Base-by-base conservation (phyloP, 352 stramenopile genomes). In the Globisporangium abappressorium region DNA sequence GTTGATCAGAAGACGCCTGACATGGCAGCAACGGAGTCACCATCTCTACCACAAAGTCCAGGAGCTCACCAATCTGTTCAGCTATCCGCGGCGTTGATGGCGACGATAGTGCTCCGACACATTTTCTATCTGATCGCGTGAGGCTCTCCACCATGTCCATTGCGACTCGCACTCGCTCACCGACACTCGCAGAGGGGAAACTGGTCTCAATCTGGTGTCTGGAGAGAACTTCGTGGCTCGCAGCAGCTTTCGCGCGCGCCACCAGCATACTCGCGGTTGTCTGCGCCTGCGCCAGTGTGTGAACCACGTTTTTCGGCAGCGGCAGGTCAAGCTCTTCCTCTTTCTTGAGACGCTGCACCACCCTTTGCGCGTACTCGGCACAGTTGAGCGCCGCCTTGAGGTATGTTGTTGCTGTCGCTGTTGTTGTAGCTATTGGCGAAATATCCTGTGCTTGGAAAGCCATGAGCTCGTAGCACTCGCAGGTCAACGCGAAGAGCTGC, bases 271-370 rank as follows among this genome's bases (percentile, higher is more conserved):
- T 57, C 0, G 69, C 66, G 11, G 75, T 80, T 2, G 62, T 75
- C 34, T 93, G 80, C 33, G 82, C 81, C 33, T 81, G 68, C 20
- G 47, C 43, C 9, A 95, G 59, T 28, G 73, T 69, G 4, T 49
- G 57, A 9, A 77, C 60, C 5, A 90, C 77, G 1, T 76, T 59
- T 11, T 71, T 66, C 1, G 87, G 79, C 8, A 95, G 33, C 6
- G 85, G 87, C 30, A 86, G 46, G 47, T 95, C 85, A 11, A 92
- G 72, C 59, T 92, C 87, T 75, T 93, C 87, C 72, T 93, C 87
- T 34, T 89, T 90, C 18, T 80, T 74, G 2, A 95, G 61, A 7
- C 75, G 73, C 18, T 78, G 61, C 8, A 92, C 85, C 4, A 56
- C 36, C 55, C 71, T 63, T 0, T 79, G 68, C 0, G 81, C 76